These are phyloP conservation scores for Paraglomus occultum DNA, from an alignment of 192 early-diverging fungal genomes.

Conservation along the genomic window DNA sequence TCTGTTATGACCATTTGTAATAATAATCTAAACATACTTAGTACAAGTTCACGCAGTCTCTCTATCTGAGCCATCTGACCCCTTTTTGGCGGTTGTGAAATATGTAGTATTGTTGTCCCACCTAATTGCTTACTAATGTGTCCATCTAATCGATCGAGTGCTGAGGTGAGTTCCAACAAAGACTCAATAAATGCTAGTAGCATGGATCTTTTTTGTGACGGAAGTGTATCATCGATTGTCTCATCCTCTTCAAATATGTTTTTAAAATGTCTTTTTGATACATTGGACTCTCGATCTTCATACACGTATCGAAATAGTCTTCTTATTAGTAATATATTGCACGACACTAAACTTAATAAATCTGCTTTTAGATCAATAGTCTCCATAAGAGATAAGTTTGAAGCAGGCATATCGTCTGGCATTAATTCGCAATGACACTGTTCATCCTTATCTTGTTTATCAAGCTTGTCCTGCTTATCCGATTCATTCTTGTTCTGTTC, in stretches of 20 bases:
- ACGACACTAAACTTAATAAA: conserved; percentile 15
- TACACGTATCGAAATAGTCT: conserved; percentile 12
- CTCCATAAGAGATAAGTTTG: background rate
- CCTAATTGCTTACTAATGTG: conserved; percentile 30
- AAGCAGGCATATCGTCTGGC: too few species aligned
- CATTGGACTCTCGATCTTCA: conserved; percentile 15
- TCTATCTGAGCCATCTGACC: conserved; percentile 26
- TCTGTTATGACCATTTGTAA: conserved; percentile 19
- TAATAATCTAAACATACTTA: conserved; percentile 19
- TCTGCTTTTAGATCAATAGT: conserved; percentile 25
- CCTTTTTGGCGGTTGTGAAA: conserved; percentile 14
- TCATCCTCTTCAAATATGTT: conserved; percentile 29
- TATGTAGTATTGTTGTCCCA: conserved; percentile 2
- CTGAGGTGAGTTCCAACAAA: conserved; percentile 25
- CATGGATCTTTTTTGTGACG: conserved; percentile 32
- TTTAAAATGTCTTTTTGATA: conserved; percentile 25
- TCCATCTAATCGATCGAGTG: conserved; percentile 30
- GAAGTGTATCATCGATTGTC: conserved; percentile 19
- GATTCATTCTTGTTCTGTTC: background rate
- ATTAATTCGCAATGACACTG: too few species aligned
- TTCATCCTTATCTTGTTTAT: too few species aligned
- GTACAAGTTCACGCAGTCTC: conserved; percentile 26
- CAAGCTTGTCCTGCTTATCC: too few species aligned
- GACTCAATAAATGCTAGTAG: conserved; percentile 24
- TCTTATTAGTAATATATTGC: conserved; percentile 18